These are phyloP conservation scores for Carallia brachiata DNA, from an alignment of 345 rosid species.

Conservation along the genomic window DNA sequence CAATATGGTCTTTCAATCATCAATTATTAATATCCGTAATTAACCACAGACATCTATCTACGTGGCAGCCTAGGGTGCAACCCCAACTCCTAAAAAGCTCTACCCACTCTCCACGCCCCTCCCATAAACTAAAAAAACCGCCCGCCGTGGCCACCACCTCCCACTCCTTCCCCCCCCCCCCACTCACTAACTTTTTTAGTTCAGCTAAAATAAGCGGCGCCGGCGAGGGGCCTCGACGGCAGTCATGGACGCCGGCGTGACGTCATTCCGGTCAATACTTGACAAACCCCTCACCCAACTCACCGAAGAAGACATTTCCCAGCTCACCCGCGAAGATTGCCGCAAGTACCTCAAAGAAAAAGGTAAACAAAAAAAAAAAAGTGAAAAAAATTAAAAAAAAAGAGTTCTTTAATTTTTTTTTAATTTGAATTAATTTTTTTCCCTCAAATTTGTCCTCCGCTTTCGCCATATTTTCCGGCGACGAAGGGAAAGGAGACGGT, in stretches of 20 bases:
- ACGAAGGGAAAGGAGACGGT: slow-evolving; percentile 20
- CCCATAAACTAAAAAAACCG: not conserved
- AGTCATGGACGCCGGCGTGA: slow-evolving; percentile 45
- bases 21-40: slow-evolving; percentile 33
- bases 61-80: slow-evolving; percentile 92
- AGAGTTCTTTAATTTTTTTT: not conserved
- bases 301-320: slow-evolving; percentile 96
- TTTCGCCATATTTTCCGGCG: slow-evolving; percentile 33
- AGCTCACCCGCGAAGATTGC: slow-evolving; percentile 95
- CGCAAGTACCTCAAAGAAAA: slow-evolving; percentile 86
- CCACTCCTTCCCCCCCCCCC: not conserved
- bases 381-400: too few species aligned
- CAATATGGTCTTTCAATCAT: slow-evolving; percentile 11
- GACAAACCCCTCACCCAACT: slow-evolving; percentile 62
- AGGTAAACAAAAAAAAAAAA: slow-evolving; percentile 28
- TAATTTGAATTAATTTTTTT: too few species aligned
- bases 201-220: too few species aligned
- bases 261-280: slow-evolving; percentile 63
- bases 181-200: not conserved
- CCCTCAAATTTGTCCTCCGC: slow-evolving; percentile 18
- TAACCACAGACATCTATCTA: slow-evolving; percentile 25
- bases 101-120: slow-evolving; percentile 18
- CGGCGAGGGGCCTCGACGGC: not conserved
- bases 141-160: slow-evolving; percentile 2
- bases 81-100: slow-evolving; percentile 30